phyloP scores from a whole-genome alignment of 1,139 yeast genomes.

The Candida sanyaensis region DNA sequence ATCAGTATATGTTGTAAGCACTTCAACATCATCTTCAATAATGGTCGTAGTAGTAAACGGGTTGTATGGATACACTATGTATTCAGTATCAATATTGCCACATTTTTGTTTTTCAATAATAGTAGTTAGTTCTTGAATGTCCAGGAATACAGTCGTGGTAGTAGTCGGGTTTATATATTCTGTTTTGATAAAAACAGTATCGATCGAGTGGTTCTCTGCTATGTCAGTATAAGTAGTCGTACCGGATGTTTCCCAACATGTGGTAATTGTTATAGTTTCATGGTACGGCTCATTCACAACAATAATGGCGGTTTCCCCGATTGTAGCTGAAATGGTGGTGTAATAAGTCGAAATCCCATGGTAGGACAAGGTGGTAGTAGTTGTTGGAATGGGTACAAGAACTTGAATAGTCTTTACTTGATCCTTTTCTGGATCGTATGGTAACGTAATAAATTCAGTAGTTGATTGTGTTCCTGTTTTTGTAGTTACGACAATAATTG shows the following conservation, averaged over 20 bases:
- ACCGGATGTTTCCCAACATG: constrained; percentile 14
- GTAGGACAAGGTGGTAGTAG: constrained; percentile 16
- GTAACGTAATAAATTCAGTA: constrained; percentile 23
- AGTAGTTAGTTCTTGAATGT: constrained; percentile 12
- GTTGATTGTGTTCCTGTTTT: not conserved
- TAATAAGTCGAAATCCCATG: constrained; percentile 14
- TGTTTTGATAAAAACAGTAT: constrained; percentile 15
- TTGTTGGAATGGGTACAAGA: constrained; percentile 16
- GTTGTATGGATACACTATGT: constrained; percentile 20
- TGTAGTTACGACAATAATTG: constrained; percentile 8
- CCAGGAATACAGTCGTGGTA: constrained; percentile 8
- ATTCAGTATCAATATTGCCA: constrained; percentile 19
- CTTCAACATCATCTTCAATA: constrained; percentile 12
- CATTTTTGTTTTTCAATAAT: constrained; percentile 7
- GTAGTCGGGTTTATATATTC: constrained; percentile 15
- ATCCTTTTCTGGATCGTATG: constrained; percentile 11
- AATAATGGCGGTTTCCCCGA: constrained; percentile 20
- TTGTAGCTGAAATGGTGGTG: constrained; percentile 12
- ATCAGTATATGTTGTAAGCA: constrained; percentile 11
- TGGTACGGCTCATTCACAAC: constrained; percentile 17
- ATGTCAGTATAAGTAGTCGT: constrained; percentile 13
- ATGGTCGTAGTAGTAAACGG: constrained; percentile 12
- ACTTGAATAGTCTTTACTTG: constrained; percentile 22
- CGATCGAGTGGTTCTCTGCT: not conserved
- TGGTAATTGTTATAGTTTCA: constrained; percentile 13